These are phyloP conservation scores for Hevea brasiliensis DNA, from an alignment of 345 rosid genomes.

Conservation along the genomic window DNA sequence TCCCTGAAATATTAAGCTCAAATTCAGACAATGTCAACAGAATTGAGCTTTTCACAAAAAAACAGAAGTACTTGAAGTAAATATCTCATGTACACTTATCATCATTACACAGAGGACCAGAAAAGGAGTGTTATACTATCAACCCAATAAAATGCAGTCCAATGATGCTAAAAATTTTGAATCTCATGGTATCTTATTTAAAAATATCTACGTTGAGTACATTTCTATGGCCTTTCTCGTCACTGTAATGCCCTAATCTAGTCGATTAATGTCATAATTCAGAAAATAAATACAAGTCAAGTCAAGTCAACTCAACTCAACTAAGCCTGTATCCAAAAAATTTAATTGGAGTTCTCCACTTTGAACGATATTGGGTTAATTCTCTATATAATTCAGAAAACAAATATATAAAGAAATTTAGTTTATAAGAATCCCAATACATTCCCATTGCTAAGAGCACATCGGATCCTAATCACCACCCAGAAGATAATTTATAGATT, in stretches of 20 bases:
- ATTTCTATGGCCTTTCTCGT: not conserved
- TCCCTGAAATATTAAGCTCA: constrained; percentile 14
- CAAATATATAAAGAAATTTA: too few relatives aligned
- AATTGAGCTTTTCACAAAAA: not conserved
- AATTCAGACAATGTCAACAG: not conserved
- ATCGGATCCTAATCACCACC: not conserved
- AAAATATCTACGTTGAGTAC: not conserved
- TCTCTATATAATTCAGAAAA: too few relatives aligned
- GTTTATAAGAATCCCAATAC: not conserved
- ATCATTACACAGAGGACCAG: not conserved
- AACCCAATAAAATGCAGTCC: not conserved
- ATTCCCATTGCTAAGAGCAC: not conserved
- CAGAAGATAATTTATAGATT: too few relatives aligned
- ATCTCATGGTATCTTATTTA: not conserved
- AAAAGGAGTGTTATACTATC: not conserved
- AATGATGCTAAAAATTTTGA: not conserved
- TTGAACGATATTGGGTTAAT: too few relatives aligned
- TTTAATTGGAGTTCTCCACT: too few relatives aligned
- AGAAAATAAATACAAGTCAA: too few relatives aligned
- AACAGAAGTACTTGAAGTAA: not conserved
- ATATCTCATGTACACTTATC: not conserved
- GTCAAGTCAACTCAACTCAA: too few relatives aligned
- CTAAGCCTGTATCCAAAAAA: too few relatives aligned
- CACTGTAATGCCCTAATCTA: not conserved
- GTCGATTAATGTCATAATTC: not conserved